These are phyloP conservation scores for Epichloe sylvatica DNA, from an alignment of 2,329 filamentous ascomycete genomes.

Conservation along the genomic window DNA sequence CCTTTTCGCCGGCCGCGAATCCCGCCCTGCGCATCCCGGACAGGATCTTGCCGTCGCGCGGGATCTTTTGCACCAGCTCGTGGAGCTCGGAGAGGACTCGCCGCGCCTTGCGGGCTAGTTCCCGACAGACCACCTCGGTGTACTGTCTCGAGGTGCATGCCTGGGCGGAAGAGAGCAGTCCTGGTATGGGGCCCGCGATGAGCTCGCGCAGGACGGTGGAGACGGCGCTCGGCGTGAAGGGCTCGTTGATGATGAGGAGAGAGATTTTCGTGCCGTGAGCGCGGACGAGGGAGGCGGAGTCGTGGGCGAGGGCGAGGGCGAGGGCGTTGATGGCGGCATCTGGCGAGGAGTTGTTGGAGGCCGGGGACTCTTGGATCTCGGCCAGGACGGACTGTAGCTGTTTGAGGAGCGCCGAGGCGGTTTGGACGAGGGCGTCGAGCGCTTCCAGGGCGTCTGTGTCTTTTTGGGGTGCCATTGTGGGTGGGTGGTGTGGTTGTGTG, in stretches of 20 bases:
- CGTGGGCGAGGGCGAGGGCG: slow-evolving; percentile 55
- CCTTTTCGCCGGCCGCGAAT: slow-evolving; percentile 28
- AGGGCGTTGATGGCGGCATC: slow-evolving; percentile 39
- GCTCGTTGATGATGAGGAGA: slow-evolving; percentile 71
- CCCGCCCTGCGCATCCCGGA: slow-evolving; percentile 13
- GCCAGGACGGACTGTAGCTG: slow-evolving; percentile 30
- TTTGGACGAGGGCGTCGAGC: slow-evolving; percentile 26
- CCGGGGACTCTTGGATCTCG: slow-evolving; percentile 21
- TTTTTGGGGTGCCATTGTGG: slow-evolving; percentile 12
- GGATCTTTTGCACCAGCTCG: slow-evolving; percentile 46
- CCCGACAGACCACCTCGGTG: slow-evolving; percentile 47
- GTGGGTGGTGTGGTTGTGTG: neutral
- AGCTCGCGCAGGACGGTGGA: slow-evolving; percentile 56
- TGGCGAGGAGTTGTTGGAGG: slow-evolving; percentile 7
- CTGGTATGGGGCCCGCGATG: slow-evolving; percentile 58
- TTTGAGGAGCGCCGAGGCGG: slow-evolving; percentile 24
- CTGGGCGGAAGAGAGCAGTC: slow-evolving; percentile 56
- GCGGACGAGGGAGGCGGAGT: slow-evolving; percentile 58
- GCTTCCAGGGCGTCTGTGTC: slow-evolving; percentile 19
- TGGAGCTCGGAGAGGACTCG: slow-evolving; percentile 49
- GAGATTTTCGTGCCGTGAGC: slow-evolving; percentile 81
- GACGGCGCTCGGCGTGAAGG: slow-evolving; percentile 70
- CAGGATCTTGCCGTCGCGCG: slow-evolving; percentile 41
- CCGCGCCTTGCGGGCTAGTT: slow-evolving; percentile 46
- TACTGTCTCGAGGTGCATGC: slow-evolving; percentile 48